Conservation (phyloP, 495 filamentous ascomycete species). For the Podospora fimiseda region DNA sequence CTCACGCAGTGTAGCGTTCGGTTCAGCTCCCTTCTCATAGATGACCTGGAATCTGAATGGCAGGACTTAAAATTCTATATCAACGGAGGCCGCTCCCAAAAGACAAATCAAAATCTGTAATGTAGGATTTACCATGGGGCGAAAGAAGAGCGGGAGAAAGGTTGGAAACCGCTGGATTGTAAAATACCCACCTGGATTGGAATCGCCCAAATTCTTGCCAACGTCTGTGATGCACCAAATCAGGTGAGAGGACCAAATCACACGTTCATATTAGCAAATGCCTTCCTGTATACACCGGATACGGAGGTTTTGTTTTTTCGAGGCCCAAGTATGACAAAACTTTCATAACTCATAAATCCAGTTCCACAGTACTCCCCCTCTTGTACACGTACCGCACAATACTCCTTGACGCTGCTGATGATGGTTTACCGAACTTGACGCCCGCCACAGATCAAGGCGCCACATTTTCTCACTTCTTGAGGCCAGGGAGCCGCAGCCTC, state of each 20-base stretch:
- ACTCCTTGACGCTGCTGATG: neutral
- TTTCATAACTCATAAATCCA: neutral
- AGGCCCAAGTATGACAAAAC: neutral
- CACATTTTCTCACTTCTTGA: neutral
- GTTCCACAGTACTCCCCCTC: neutral
- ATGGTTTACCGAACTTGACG: too few species aligned
- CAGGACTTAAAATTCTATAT: too few species aligned
- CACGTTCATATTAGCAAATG: neutral
- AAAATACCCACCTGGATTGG: too few species aligned
- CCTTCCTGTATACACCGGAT: neutral
- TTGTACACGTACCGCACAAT: neutral
- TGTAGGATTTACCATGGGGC: too few species aligned
- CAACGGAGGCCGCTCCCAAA: too few species aligned
- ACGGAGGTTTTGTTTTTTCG: too few species aligned
- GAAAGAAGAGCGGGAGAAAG: too few species aligned
- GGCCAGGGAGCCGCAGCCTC: neutral
- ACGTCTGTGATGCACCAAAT: neutral
- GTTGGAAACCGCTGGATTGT: too few species aligned
- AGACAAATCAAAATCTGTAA: too few species aligned
- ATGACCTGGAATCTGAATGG: too few species aligned
- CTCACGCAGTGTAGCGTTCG: too few species aligned
- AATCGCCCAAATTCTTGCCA: neutral
- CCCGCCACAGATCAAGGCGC: neutral
- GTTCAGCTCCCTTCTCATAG: too few species aligned
- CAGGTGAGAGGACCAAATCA: neutral